These are phyloP conservation scores for Syzygium jambos DNA, from an alignment of 345 rosid species.

Conservation along the genomic window DNA sequence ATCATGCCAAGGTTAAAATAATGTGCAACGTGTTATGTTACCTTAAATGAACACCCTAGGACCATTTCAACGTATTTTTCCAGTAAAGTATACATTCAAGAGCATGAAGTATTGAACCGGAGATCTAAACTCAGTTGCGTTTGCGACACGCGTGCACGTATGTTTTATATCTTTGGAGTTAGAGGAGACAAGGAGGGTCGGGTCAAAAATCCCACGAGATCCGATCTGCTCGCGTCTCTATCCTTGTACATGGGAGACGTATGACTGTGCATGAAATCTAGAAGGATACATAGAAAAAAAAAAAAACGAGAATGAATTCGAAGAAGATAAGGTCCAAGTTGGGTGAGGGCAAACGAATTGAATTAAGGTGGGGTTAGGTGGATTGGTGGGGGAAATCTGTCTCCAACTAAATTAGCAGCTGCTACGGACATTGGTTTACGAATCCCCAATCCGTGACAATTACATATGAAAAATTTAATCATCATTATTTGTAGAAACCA, in stretches of 20 bases:
- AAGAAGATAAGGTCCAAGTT: background rate
- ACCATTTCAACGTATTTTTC: background rate
- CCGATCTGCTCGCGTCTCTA: background rate
- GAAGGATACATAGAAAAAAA: too few species aligned
- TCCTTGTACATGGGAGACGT: background rate
- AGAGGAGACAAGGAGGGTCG: too few species aligned
- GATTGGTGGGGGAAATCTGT: background rate
- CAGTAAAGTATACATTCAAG: background rate
- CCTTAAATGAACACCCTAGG: background rate
- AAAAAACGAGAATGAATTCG: background rate
- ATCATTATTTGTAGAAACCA: background rate
- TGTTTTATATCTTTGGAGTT: background rate
- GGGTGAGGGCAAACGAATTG: background rate
- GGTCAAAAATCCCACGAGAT: background rate
- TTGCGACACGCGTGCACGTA: background rate
- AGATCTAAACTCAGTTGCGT: background rate
- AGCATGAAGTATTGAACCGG: background rate
- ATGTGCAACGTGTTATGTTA: background rate
- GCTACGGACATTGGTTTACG: background rate
- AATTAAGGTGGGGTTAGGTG: background rate
- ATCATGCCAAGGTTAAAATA: background rate
- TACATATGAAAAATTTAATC: background rate
- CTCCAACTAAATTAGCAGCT: background rate
- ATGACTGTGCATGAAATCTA: background rate
- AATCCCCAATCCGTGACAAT: background rate